These are phyloP conservation scores for Termitomyces sp. DNA, from an alignment of 768 basidiomycete genomes.

Conservation along the genomic window DNA sequence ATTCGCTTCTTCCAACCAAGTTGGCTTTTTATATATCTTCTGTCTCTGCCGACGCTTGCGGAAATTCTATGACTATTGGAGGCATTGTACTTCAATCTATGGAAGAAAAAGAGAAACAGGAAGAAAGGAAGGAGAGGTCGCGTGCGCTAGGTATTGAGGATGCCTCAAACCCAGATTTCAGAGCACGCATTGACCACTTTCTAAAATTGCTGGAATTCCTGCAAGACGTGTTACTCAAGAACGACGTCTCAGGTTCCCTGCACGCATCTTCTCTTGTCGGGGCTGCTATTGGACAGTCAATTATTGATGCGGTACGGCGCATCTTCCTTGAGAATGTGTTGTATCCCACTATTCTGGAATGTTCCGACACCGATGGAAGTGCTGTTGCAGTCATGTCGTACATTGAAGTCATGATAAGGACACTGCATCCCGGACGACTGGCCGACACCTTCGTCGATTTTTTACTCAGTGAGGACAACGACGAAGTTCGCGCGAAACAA, in stretches of 20 bases:
- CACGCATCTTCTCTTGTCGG: constrained; percentile 70
- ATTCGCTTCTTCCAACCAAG: constrained; percentile 87
- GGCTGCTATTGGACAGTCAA: constrained; percentile 76
- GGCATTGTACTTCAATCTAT: constrained; percentile 50
- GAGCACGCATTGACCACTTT: constrained; percentile 79
- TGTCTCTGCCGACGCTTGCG: constrained; percentile 31
- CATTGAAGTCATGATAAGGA: constrained; percentile 83
- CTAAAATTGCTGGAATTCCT: constrained; percentile 89
- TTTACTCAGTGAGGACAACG: constrained; percentile 82
- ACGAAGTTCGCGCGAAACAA: constrained; percentile 45
- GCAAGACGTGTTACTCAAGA: constrained; percentile 81
- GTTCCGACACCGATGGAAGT: constrained; percentile 90
- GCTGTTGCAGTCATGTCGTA: constrained; percentile 96
- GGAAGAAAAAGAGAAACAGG: constrained; percentile 49
- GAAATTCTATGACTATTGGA: constrained; percentile 72
- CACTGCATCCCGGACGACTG: constrained; percentile 64
- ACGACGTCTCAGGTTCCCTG: constrained; percentile 43
- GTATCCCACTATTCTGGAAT: constrained; percentile 91
- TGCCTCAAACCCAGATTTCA: constrained; percentile 73
- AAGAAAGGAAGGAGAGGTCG: constrained; percentile 45
- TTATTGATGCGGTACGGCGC: constrained; percentile 75
- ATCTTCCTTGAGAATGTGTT: constrained; percentile 92
- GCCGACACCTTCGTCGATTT: constrained; percentile 72
- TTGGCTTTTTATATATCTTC: constrained; percentile 59
- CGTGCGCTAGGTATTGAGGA: constrained; percentile 70